Evolutionary conservation across 225 moss, liverwort and hornwort genomes (phyloP), one percentile per base, ranked within the genome.

Genomic region (Pseudoscleropodium purum): DNA sequence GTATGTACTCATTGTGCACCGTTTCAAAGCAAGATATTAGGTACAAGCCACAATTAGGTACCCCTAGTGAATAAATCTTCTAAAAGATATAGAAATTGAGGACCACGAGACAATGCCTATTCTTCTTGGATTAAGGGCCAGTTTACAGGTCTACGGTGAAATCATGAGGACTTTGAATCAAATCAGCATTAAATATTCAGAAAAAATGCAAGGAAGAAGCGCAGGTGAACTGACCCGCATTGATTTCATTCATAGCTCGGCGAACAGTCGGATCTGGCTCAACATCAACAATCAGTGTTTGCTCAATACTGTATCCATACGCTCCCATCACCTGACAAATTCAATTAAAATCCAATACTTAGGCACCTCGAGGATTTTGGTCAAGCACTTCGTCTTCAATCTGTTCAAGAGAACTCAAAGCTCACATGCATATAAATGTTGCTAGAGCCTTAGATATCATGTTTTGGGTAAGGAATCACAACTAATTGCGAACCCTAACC

Each of bases 231-330:
- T 73, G 77, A 97, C 99, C 99, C 86, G 97, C 96, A 93, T 99
- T 99, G 61, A 99, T 99, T 94, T 99, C 97, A 92, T 99, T 99
- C 99, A 99, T 99, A 47, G 97, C 99, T 63, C 96, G 95, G 59
- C 96, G 95, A 52, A 97, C 99, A 64, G 96, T 96, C 51, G 86
- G 24, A 87, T 96, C 99, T 65, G 99, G 99, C 85, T 96, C 97
- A 85, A 99, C 90, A 89, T 99, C 99, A 52, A 99, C 96, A 82
- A 97, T 99, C 47, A 99, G 91, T 68, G 97, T 99, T 92, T 99
- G 99, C 83, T 96, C 96, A 61, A 99, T 99, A 91, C 94, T 96
- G 56, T 93, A 99, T 67, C 97, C 99, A 92, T 99, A 99, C 79
- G 95, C 94, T 30, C 96, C 94, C 99, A 97, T 99, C 49, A 97